Evolutionary conservation across 169 alveolate genomes (phyloP).

Genomic region (Plasmodium malariae): DNA sequence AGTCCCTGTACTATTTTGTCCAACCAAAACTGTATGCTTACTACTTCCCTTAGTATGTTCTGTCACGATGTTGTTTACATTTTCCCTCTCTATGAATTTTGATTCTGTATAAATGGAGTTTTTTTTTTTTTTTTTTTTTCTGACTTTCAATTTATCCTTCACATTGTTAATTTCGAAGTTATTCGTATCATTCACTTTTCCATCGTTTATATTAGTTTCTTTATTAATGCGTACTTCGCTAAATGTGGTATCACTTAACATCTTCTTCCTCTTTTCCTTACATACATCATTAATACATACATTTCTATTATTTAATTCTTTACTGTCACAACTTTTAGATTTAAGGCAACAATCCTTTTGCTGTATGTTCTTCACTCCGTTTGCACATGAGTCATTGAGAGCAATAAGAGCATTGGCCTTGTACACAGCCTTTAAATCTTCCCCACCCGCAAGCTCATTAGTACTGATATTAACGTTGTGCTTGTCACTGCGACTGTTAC

Average conservation of each 20-base stretch:
- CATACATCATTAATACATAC: neutral
- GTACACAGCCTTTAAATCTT: too few relatives aligned
- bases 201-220: neutral
- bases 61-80: neutral
- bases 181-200: neutral
- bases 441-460: too few relatives aligned
- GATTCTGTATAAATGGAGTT: slow-evolving; percentile 11
- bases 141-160: neutral
- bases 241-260: neutral
- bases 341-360: neutral
- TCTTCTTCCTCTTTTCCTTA: neutral
- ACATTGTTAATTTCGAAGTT: neutral
- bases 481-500: slow-evolving; percentile 1
- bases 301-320: neutral
- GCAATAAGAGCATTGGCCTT: too few relatives aligned
- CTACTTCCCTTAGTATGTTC: neutral
- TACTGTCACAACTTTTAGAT: neutral
- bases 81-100: slow-evolving; percentile 5
- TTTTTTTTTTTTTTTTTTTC: neutral
- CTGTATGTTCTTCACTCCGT: slow-evolving; percentile 14
- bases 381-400: too few relatives aligned
- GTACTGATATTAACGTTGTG: too few relatives aligned
- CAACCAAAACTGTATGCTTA: neutral
- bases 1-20: neutral
- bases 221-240: neutral